Evolutionary conservation across 148 eudicot species (phyloP).

Genomic region (Dysphania ambrosioides): DNA sequence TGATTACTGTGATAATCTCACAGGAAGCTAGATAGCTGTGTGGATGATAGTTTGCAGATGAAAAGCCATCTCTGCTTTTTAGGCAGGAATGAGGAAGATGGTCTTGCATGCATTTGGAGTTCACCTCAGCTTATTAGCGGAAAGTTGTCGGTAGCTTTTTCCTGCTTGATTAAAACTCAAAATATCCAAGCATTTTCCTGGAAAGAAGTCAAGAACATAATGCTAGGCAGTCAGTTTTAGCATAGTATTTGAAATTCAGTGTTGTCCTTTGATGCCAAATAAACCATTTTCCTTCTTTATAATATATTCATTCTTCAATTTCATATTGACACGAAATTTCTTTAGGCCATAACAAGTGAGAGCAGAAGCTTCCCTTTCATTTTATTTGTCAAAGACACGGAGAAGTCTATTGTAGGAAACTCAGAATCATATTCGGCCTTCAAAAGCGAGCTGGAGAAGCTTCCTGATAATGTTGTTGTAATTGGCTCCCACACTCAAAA

Average conservation of each 20-base stretch:
- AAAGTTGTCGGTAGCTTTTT: not conserved
- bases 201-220: not conserved
- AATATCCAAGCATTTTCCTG: not conserved
- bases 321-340: not conserved
- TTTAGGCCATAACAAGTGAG: conserved; percentile 54
- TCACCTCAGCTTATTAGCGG: not conserved
- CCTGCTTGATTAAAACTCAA: not conserved
- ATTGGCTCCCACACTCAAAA: conserved; percentile 84
- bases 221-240: conserved; percentile 4
- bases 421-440: conserved; percentile 62
- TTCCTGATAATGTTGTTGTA: conserved; percentile 73
- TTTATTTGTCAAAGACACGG: conserved; percentile 81
- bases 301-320: not conserved
- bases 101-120: not conserved
- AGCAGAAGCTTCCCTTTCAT: conserved; percentile 76
- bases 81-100: not conserved
- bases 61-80: not conserved
- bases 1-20: not conserved
- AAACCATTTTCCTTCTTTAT: not conserved
- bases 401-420: conserved; percentile 79
- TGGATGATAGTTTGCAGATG: not conserved
- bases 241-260: too few relatives aligned
- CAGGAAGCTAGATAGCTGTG: not conserved
- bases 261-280: too few relatives aligned
- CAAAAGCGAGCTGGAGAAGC: conserved; percentile 67